Base-by-base conservation (phyloP, 2,329 filamentous ascomycete genomes). In the Cladophialophora yegresii region DNA sequence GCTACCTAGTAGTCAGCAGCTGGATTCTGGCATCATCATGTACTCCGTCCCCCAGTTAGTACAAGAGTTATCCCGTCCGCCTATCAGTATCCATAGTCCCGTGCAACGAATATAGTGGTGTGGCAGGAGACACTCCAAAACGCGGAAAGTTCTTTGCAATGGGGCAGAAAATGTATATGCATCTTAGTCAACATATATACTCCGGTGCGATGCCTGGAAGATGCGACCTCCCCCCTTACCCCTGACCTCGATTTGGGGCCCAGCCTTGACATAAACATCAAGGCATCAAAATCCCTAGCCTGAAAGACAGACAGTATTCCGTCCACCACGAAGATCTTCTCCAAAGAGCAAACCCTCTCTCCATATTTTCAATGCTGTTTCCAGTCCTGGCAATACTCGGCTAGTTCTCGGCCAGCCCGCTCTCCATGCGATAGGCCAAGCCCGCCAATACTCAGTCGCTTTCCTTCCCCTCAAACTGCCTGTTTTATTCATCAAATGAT, bases 141-240 rank as follows among this genome's bases (percentile, higher is more conserved):
- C 26, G 26, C 26, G 26, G 26, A 28, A 28, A 28, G 26, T n/a
- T n/a, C 26, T 6, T 28, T 28, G 26, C 3, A 28, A 28, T 3
- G 6, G 26, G 55, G 26, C 40, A 40, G 30, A 59, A 50, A 32
- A 59, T 53, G 57, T 59, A 49, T 59, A 59, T 59, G 51, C 47
- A 43, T 33, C n/a, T n/a, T n/a, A 20, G 47, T 49, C 28, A 32
- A n/a, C n/a, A 59, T 59, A 59, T 59, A 30, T 59, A 59, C 57
- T 59, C 57, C 57, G n/a, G 40, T 49, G 40, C 55, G 23, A 58
- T 58, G 55, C 47, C 47, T 23, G 47, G 47, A 50, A 50, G 47
- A 50, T 50, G 47, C 20, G 47, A 50, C 22, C 47, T 26, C 47
- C 16, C 22, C 54, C 20, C 20, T 33, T 43, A 32, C 28, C 16